Percentiles rank a stretch among this genome's conserved stretches.
Evolutionary conservation across 2,329 filamentous ascomycete species (phyloP).

Genomic region (Cytospora piceae): DNA sequence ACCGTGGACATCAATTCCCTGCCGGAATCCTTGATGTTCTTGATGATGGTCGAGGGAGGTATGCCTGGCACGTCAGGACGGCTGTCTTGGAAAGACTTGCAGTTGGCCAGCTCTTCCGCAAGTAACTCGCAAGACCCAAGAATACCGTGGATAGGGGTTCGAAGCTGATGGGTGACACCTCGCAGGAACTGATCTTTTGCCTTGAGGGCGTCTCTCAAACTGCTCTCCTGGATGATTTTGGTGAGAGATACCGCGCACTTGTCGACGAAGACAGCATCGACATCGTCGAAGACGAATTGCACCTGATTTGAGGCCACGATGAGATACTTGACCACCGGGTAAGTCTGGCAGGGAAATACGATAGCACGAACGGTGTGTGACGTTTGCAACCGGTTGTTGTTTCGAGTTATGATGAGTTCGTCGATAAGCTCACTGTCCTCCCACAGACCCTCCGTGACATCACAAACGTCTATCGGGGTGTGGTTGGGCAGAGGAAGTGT

Average conservation of each 20-base stretch:
- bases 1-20: slow-evolving; percentile 49
- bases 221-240: slow-evolving; percentile 43
- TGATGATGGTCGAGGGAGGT: slow-evolving; percentile 33
- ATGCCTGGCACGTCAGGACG: slow-evolving; percentile 5
- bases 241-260: slow-evolving; percentile 44
- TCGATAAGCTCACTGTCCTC: slow-evolving; percentile 48
- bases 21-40: slow-evolving; percentile 45
- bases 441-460: slow-evolving; percentile 47
- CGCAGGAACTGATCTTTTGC: slow-evolving; percentile 51
- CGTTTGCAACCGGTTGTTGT: slow-evolving; percentile 35
- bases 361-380: slow-evolving; percentile 42
- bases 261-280: slow-evolving; percentile 50
- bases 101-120: slow-evolving; percentile 44
- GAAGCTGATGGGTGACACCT: slow-evolving; percentile 50
- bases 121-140: slow-evolving; percentile 45
- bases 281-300: slow-evolving; percentile 50
- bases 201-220: slow-evolving; percentile 45
- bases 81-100: slow-evolving; percentile 27
- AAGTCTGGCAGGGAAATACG: slow-evolving; percentile 41
- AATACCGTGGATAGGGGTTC: slow-evolving; percentile 53
- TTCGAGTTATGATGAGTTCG: slow-evolving; percentile 41
- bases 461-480: slow-evolving; percentile 34
- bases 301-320: slow-evolving; percentile 47
- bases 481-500: slow-evolving; percentile 12
- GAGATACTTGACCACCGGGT: slow-evolving; percentile 39